Evolutionary conservation across 345 rosid species (phyloP).

Genomic region (Psidium friedrichsthalianum): DNA sequence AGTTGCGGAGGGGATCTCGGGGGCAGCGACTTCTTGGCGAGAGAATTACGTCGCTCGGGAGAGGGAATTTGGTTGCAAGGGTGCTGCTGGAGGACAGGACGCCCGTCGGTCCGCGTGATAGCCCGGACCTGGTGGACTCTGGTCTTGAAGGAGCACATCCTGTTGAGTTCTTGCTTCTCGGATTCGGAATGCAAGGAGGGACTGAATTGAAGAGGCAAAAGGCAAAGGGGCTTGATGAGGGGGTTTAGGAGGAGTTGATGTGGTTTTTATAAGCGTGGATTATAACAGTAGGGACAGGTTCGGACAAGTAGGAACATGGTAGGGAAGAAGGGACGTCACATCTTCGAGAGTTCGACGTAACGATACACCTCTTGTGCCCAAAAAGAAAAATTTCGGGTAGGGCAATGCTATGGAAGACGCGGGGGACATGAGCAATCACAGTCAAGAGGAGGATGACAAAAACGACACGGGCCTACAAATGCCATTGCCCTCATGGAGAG

Average conservation of each 20-base stretch:
- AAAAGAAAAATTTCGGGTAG: neutral
- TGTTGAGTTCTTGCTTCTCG: neutral
- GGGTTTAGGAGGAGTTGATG: neutral
- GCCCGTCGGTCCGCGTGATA: conserved; percentile 35
- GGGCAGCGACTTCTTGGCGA: conserved; percentile 23
- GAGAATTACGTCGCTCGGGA: conserved; percentile 28
- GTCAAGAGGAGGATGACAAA: neutral
- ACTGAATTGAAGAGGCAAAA: neutral
- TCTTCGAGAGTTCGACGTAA: neutral
- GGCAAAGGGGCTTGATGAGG: neutral
- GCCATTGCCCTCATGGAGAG: neutral
- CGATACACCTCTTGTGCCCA: neutral
- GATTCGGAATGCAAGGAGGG: neutral
- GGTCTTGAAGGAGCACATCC: conserved; percentile 50
- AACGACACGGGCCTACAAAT: neutral
- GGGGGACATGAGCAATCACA: neutral
- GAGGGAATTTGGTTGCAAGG: conserved; percentile 43
- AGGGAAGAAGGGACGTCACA: neutral
- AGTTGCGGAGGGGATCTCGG: conserved; percentile 2
- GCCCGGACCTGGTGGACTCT: conserved; percentile 10
- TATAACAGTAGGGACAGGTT: neutral
- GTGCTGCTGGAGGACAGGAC: conserved; percentile 55
- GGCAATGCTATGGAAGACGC: neutral
- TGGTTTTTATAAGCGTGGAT: neutral
- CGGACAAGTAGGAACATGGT: neutral